Evolutionary conservation across 2,329 filamentous ascomycete species (phyloP).

Genomic region (Aspergillus piperis): DNA sequence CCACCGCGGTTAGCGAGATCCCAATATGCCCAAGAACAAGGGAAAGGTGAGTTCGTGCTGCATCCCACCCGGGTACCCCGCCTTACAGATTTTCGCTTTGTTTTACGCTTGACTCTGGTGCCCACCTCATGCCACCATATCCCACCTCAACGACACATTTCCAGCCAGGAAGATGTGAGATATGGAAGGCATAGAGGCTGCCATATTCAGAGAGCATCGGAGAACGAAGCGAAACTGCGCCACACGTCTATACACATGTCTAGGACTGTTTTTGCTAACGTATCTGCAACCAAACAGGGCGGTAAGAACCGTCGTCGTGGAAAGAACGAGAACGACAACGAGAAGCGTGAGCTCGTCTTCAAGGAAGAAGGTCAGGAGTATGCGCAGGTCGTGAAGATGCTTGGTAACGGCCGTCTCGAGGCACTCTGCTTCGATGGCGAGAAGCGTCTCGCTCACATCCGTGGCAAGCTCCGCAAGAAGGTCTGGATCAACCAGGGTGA

Average conservation of each 20-base stretch:
- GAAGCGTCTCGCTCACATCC: constrained; percentile 80
- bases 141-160: background rate
- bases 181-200: background rate
- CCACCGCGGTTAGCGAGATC: constrained; percentile 30
- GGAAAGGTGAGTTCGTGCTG: constrained; percentile 73
- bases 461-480: constrained; percentile 98
- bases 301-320: constrained; percentile 98
- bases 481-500: constrained; percentile 99
- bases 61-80: constrained; percentile 12
- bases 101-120: constrained; percentile 14
- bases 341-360: constrained; percentile 98
- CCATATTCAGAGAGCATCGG: background rate
- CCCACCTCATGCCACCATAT: constrained; percentile 18
- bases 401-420: constrained; percentile 91
- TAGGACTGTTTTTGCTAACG: constrained; percentile 30
- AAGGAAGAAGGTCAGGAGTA: constrained; percentile 97
- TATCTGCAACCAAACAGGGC: constrained; percentile 62
- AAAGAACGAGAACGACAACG: constrained; percentile 99
- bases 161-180: background rate
- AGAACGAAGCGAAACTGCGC: background rate
- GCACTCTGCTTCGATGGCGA: constrained; percentile 94
- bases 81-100: constrained; percentile 18
- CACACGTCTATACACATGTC: background rate
- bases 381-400: constrained; percentile 90
- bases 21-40: constrained; percentile 97